Conservation (phyloP, 495 filamentous ascomycete species). For the Talaromyces proteolyticus region DNA sequence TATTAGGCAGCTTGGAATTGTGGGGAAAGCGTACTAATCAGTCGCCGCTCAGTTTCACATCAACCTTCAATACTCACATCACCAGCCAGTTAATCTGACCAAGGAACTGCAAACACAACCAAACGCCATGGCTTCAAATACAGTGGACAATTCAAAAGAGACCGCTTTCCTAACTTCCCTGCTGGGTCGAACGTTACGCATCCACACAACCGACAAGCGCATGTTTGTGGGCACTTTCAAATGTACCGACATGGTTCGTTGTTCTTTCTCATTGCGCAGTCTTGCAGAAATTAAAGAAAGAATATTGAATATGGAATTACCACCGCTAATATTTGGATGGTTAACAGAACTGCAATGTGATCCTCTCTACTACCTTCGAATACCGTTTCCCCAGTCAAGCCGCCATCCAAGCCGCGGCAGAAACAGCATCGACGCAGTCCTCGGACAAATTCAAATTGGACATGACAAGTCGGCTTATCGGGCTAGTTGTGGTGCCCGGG, state of each 20-base stretch:
- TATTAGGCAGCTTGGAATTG: no score
- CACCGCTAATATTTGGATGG: background rate
- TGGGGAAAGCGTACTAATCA: no score
- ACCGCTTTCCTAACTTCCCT: conserved; percentile 39
- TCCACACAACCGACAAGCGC: conserved; percentile 76
- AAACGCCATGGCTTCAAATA: background rate
- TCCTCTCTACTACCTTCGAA: conserved; percentile 79
- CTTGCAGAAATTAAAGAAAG: background rate
- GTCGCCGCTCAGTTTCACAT: background rate
- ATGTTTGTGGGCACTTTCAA: conserved; percentile 90
- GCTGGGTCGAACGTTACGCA: conserved; percentile 55
- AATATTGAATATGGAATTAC: background rate
- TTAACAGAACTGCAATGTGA: conserved; percentile 71
- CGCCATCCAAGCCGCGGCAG: conserved; percentile 33
- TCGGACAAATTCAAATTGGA: conserved; percentile 45
- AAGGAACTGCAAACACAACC: no score
- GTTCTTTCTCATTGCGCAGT: background rate
- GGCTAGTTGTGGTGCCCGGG: conserved; percentile 86
- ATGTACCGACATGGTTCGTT: conserved; percentile 81
- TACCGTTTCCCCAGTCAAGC: conserved; percentile 67
- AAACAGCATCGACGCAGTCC: conserved; percentile 19
- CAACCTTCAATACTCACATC: background rate
- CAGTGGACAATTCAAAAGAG: conserved; percentile 36
- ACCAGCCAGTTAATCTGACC: no score
- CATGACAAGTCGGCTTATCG: conserved; percentile 81